Conservation (phyloP, 192 early-diverging fungal genomes). For the Oehlia diaphana region DNA sequence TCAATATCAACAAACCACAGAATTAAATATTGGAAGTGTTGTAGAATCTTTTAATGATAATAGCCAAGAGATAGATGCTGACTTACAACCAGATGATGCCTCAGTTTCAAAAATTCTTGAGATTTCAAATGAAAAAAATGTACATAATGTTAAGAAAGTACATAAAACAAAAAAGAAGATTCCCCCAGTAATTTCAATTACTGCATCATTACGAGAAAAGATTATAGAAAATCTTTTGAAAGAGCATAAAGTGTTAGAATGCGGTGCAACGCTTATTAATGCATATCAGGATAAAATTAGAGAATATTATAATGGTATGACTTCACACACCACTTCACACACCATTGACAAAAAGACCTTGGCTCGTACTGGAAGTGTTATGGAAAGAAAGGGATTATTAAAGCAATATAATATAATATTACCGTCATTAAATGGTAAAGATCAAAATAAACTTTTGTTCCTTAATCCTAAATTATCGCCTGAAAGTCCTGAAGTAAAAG, state of each 20-base stretch:
- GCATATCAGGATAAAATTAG: slow-evolving; percentile 33
- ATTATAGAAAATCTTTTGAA: background rate
- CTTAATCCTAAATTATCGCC: slow-evolving; percentile 45
- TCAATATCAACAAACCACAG: background rate
- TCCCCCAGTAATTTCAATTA: background rate
- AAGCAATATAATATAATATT: slow-evolving; percentile 44
- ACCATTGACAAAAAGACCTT: slow-evolving; percentile 60
- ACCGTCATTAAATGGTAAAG: slow-evolving; percentile 47
- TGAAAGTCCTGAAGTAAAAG: slow-evolving; percentile 39
- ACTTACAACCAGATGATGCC: background rate
- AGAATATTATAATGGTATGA: slow-evolving; percentile 29
- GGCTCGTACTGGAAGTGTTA: slow-evolving; percentile 37
- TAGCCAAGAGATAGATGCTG: background rate
- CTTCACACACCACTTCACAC: slow-evolving; percentile 36
- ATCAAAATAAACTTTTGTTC: slow-evolving; percentile 40
- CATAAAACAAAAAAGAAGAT: background rate
- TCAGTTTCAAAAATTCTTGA: background rate
- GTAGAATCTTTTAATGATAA: background rate
- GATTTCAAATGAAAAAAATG: background rate
- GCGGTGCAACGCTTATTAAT: slow-evolving; percentile 32
- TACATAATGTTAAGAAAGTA: background rate
- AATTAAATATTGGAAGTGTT: background rate
- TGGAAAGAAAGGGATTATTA: slow-evolving; percentile 50
- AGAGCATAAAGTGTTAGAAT: slow-evolving; percentile 37
- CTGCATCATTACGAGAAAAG: background rate